Conservation (phyloP, 75 land plant genomes). For the Adiantum capillusveneris region DNA sequence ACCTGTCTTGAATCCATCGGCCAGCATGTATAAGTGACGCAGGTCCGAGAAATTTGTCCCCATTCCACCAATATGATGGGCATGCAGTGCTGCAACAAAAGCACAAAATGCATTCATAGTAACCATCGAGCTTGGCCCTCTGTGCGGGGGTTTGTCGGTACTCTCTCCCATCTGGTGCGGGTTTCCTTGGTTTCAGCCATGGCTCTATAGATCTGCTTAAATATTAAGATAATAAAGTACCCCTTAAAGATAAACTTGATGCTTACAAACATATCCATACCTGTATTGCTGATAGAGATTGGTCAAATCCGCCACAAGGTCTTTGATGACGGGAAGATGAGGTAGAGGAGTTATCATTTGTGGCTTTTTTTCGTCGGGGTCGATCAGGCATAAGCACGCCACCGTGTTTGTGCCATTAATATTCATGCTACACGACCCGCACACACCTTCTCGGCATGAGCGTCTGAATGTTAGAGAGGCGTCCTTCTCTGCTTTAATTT, state of each 20-base stretch:
- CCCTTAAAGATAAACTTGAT: not conserved
- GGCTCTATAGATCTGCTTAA: slow-evolving; percentile 45
- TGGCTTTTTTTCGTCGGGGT: slow-evolving; percentile 23
- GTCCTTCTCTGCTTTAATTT: slow-evolving; percentile 45
- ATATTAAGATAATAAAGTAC: not conserved
- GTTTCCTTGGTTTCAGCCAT: slow-evolving; percentile 50
- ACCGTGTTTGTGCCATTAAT: slow-evolving; percentile 41
- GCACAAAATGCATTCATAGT: slow-evolving; percentile 72
- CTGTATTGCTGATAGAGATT: slow-evolving; percentile 12
- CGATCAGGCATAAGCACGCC: slow-evolving; percentile 39
- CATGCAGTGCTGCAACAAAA: slow-evolving; percentile 67
- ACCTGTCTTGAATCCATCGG: slow-evolving; percentile 5
- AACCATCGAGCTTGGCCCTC: slow-evolving; percentile 59
- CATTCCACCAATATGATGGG: slow-evolving; percentile 77
- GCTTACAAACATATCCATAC: not conserved
- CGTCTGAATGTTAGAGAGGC: slow-evolving; percentile 38
- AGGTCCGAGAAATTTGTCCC: slow-evolving; percentile 53
- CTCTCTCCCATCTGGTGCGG: slow-evolving; percentile 36
- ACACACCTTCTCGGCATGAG: slow-evolving; percentile 56
- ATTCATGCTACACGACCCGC: slow-evolving; percentile 58
- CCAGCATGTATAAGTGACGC: slow-evolving; percentile 61
- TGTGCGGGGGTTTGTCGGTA: slow-evolving; percentile 36
- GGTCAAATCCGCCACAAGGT: slow-evolving; percentile 22
- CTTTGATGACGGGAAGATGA: slow-evolving; percentile 53
- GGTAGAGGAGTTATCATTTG: slow-evolving; percentile 49